Percentiles rank a stretch among this genome's conserved stretches.
phyloP scores from a whole-genome alignment of 2,329 filamentous ascomycete genomes.

The Trichophyton rubrum region DNA sequence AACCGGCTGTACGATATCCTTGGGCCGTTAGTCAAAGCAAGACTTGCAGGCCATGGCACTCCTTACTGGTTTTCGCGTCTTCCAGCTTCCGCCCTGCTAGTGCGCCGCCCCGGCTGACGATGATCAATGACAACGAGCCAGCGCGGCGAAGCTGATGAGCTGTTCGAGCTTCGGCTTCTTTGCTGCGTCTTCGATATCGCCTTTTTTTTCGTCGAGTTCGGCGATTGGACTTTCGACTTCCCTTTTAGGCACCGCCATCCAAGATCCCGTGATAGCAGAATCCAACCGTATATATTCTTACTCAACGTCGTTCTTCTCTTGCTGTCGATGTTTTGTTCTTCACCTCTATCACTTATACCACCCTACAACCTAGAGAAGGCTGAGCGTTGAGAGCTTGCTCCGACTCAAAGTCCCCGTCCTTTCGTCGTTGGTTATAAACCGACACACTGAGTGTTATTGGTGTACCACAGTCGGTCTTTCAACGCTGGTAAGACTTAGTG shows the following conservation, averaged over 20 bases:
- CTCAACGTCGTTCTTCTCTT: not conserved
- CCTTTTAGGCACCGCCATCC: not conserved
- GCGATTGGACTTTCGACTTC: conserved; percentile 1
- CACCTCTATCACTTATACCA: not conserved
- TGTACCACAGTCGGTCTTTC: no score
- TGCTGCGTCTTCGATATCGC: not conserved
- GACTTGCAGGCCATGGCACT: not conserved
- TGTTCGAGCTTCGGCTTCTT: not conserved
- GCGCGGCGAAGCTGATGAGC: not conserved
- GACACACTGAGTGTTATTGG: no score
- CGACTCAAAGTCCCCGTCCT: not conserved
- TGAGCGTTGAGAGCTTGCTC: not conserved
- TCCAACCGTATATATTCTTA: not conserved
- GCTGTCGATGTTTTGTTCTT: not conserved
- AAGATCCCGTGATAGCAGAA: not conserved
- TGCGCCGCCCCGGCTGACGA: not conserved
- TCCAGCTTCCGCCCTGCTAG: not conserved
- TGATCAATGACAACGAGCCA: not conserved
- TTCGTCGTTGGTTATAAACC: not conserved
- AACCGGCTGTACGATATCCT: not conserved
- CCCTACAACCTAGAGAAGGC: not conserved
- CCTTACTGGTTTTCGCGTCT: not conserved
- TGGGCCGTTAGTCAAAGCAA: not conserved
- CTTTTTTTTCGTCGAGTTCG: not conserved
- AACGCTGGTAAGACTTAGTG: no score